Conservation (phyloP, 2,329 filamentous ascomycete genomes). For the Arthrinium phaeospermum region DNA sequence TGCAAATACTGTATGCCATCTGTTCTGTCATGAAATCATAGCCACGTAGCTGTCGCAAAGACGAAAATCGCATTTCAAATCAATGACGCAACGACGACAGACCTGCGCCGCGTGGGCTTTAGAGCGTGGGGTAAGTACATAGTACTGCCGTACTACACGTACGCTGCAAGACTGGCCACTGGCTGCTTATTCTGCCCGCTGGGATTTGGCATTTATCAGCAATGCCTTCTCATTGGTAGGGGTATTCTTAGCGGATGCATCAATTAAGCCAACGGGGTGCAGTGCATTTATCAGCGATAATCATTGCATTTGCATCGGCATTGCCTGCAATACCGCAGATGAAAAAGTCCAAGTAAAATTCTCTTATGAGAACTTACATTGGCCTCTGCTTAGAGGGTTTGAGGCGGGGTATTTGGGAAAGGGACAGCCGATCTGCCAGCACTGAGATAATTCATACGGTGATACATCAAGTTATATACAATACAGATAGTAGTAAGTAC, state of each 20-base stretch:
- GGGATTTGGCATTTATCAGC: neutral
- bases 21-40: neutral
- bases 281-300: neutral
- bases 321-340: too few species aligned
- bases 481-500: too few species aligned
- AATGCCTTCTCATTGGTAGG: neutral
- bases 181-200: neutral
- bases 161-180: neutral
- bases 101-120: neutral
- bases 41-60: neutral
- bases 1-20: neutral
- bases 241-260: neutral
- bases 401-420: too few species aligned
- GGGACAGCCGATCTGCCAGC: too few species aligned
- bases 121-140: constrained; percentile 7
- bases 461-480: neutral
- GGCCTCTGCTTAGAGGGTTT: too few species aligned
- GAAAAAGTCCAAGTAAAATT: too few species aligned
- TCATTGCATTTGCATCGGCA: neutral
- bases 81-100: constrained; percentile 2
- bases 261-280: neutral
- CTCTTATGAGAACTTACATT: too few species aligned
- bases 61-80: neutral
- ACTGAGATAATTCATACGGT: neutral
- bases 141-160: neutral